Conservation (phyloP, 805 yeast species). For the Dipodascopsis tothii region DNA sequence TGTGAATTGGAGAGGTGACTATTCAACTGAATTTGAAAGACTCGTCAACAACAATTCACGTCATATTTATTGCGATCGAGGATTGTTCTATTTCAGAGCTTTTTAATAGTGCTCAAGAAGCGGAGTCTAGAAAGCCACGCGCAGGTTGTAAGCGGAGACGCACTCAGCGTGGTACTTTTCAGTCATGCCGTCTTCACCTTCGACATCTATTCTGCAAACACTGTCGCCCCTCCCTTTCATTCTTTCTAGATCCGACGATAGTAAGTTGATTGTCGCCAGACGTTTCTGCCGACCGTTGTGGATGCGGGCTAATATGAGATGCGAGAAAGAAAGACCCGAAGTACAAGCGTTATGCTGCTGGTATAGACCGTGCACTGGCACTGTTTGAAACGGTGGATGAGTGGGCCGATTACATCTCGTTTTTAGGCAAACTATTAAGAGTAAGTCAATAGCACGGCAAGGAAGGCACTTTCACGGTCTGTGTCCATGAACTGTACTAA, state of each 20-base stretch:
- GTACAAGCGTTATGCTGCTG: constrained; percentile 61
- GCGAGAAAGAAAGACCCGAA: constrained; percentile 38
- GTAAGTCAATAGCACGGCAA: too few relatives aligned
- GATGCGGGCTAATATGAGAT: constrained; percentile 3
- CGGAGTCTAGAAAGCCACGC: too few relatives aligned
- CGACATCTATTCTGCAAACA: constrained; percentile 21
- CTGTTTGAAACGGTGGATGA: constrained; percentile 78
- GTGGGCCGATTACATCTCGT: constrained; percentile 97
- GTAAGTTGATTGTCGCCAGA: constrained; percentile 7
- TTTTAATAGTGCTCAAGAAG: too few relatives aligned
- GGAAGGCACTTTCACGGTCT: constrained; percentile 30
- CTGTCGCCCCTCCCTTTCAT: constrained; percentile 21
- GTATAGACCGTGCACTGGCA: constrained; percentile 63
- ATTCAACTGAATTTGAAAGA: too few relatives aligned
- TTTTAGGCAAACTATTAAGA: constrained; percentile 68
- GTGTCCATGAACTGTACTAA: neutral
- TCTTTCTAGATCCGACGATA: constrained; percentile 18
- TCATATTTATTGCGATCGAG: too few relatives aligned
- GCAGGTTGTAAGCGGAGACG: too few relatives aligned
- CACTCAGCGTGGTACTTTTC: too few relatives aligned
- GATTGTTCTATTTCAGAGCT: too few relatives aligned
- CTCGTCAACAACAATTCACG: too few relatives aligned
- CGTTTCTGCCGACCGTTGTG: neutral
- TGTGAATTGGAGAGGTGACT: too few relatives aligned
- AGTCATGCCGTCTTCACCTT: constrained; percentile 7